Percentiles rank a stretch among this genome's conserved stretches.
phyloP scores from a whole-genome alignment of 805 yeast genomes.

The Jamesozyma jinghongensis region DNA sequence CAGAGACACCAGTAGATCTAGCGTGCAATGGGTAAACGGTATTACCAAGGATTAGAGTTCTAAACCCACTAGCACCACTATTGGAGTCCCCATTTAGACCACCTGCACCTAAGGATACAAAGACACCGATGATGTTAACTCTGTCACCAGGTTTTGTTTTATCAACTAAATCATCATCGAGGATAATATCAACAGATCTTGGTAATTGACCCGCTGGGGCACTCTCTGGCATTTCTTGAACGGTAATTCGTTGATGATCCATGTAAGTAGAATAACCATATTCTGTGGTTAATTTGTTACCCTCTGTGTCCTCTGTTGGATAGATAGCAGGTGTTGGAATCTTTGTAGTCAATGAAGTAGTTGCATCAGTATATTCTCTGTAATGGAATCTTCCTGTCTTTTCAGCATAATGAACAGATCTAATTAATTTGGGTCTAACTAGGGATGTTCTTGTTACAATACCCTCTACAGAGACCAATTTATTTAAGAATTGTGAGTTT shows the following conservation, averaged over 20 bases:
- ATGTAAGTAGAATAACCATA: constrained; percentile 87
- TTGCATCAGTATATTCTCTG: constrained; percentile 85
- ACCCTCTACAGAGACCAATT: constrained; percentile 84
- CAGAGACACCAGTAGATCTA: constrained; percentile 75
- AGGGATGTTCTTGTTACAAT: constrained; percentile 90
- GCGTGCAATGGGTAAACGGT: constrained; percentile 85
- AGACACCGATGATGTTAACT: constrained; percentile 88
- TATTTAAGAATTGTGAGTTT: constrained; percentile 65
- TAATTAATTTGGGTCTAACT: constrained; percentile 82
- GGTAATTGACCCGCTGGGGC: constrained; percentile 99
- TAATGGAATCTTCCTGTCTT: constrained; percentile 76
- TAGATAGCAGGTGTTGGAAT: constrained; percentile 65
- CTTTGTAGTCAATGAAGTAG: constrained; percentile 59
- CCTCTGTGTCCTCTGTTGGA: constrained; percentile 89
- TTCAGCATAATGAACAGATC: constrained; percentile 90
- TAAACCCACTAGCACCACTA: constrained; percentile 48
- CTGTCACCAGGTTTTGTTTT: constrained; percentile 92
- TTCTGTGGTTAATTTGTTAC: constrained; percentile 80
- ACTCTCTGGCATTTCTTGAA: constrained; percentile 95
- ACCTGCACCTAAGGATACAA: constrained; percentile 78
- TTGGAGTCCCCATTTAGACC: constrained; percentile 16
- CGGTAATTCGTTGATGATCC: constrained; percentile 87
- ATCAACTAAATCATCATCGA: constrained; percentile 93
- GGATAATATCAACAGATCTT: constrained; percentile 79
- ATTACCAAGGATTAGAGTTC: constrained; percentile 77